Evolutionary conservation across 208 protist species (phyloP).

Genomic region (Trypanosoma congolense): DNA sequence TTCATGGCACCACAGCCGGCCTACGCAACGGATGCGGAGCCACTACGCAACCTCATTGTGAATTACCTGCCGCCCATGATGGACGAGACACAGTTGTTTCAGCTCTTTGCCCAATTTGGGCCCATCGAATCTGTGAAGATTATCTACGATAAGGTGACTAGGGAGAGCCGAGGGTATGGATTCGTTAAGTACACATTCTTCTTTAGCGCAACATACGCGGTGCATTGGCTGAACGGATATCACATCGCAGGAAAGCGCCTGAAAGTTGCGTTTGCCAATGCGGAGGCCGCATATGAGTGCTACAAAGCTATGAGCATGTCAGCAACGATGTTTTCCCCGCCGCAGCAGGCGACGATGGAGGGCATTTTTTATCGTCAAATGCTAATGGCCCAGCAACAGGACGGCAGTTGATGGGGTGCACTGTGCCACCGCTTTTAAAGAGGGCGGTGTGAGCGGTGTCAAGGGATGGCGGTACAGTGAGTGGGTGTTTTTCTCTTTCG

Average conservation of each 20-base stretch:
- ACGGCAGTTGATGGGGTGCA: slow-evolving; percentile 1
- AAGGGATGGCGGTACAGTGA: too few species aligned
- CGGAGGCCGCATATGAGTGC: slow-evolving; percentile 47
- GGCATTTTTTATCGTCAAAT: slow-evolving; percentile 69
- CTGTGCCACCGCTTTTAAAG: too few species aligned
- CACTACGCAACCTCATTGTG: slow-evolving; percentile 79
- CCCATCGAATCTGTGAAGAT: slow-evolving; percentile 85
- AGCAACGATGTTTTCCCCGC: slow-evolving; percentile 42
- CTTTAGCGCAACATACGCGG: slow-evolving; percentile 79
- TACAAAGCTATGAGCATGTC: slow-evolving; percentile 40
- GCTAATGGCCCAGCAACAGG: slow-evolving; percentile 31
- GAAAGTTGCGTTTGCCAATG: slow-evolving; percentile 83
- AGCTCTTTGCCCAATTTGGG: slow-evolving; percentile 81
- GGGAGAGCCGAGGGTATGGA: slow-evolving; percentile 82
- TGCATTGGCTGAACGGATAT: slow-evolving; percentile 76
- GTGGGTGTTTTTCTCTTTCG: too few species aligned
- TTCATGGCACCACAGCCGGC: neutral
- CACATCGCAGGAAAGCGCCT: slow-evolving; percentile 73
- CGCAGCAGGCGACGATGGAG: slow-evolving; percentile 57
- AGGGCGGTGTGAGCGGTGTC: too few species aligned
- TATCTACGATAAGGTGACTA: slow-evolving; percentile 78
- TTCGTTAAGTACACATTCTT: slow-evolving; percentile 84
- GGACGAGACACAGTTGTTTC: slow-evolving; percentile 56
- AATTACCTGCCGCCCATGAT: slow-evolving; percentile 84
- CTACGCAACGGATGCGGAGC: slow-evolving; percentile 43